These are phyloP conservation scores for Knoxdaviesia proteae DNA, from an alignment of 2,329 filamentous ascomycete species.

Conservation along the genomic window DNA sequence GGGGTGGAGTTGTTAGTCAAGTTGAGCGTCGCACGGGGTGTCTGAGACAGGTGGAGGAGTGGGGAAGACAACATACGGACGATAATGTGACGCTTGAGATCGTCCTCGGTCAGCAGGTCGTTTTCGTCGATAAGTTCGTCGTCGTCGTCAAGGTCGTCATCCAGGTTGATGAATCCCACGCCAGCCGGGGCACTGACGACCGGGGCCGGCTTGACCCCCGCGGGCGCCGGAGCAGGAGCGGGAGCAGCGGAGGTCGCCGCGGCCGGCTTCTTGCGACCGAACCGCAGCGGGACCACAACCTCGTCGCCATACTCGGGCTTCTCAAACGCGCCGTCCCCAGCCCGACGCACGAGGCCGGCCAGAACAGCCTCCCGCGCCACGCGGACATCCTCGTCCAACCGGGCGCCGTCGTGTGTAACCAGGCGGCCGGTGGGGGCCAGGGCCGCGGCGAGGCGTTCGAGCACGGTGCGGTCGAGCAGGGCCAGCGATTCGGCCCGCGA, in stretches of 20 bases:
- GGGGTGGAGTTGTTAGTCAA: constrained; percentile 12
- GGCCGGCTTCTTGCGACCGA: constrained; percentile 15
- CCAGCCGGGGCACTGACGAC: constrained; percentile 19
- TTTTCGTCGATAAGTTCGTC: constrained; percentile 89
- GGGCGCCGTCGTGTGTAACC: constrained; percentile 27
- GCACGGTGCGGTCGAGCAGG: constrained; percentile 46
- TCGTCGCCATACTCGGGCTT: constrained; percentile 43
- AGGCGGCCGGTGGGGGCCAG: constrained; percentile 50
- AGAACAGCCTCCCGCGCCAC: constrained; percentile 65
- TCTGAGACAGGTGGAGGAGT: neutral
- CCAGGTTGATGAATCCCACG: constrained; percentile 48
- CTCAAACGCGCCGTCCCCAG: constrained; percentile 41
- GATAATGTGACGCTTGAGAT: constrained; percentile 55
- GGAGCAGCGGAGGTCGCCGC: constrained; percentile 8
- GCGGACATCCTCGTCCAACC: constrained; percentile 21
- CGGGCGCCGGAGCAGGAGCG: constrained; percentile 19
- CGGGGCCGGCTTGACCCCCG: neutral
- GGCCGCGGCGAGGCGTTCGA: constrained; percentile 46
- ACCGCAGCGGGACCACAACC: constrained; percentile 28
- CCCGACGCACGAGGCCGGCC: constrained; percentile 43
- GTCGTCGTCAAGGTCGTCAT: constrained; percentile 32
- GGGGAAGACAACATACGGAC: constrained; percentile 42
- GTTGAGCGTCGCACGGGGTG: constrained; percentile 2
- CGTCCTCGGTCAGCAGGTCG: constrained; percentile 64
- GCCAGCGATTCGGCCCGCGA: constrained; percentile 38